A percentile compares a stretch with the other conserved stretches of the same genome.
phyloP scores from a whole-genome alignment of 495 filamentous ascomycete genomes.

The Acidomyces sp. region DNA sequence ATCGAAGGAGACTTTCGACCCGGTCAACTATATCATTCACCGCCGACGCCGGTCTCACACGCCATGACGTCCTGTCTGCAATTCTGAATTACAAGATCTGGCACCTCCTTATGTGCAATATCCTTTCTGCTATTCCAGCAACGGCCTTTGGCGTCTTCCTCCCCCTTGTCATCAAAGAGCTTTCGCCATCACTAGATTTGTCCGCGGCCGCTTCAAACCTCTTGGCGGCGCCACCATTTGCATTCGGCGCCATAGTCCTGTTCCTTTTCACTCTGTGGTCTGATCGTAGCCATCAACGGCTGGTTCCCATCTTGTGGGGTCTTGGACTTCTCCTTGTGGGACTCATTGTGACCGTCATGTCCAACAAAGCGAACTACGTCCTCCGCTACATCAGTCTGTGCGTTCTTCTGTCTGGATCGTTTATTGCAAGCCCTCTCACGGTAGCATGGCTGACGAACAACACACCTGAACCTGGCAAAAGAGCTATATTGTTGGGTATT shows the following conservation, averaged over 20 bases:
- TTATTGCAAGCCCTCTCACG: conserved; percentile 40
- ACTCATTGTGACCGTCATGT: conserved; percentile 33
- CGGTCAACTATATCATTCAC: conserved; percentile 13
- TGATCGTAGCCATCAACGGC: conserved; percentile 34
- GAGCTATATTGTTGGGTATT: conserved; percentile 41
- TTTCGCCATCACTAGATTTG: conserved; percentile 17
- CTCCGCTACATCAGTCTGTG: conserved; percentile 40
- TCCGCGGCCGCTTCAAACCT: conserved; percentile 38
- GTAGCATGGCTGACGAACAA: conserved; percentile 47
- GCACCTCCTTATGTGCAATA: conserved; percentile 39
- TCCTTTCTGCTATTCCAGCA: conserved; percentile 39
- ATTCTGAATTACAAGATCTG: conserved; percentile 40
- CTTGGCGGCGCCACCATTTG: conserved; percentile 43
- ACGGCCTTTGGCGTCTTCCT: conserved; percentile 45
- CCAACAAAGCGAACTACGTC: conserved; percentile 21
- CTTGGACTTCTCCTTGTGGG: conserved; percentile 36
- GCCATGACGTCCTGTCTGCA: conserved; percentile 37
- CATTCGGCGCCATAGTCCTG: conserved; percentile 37
- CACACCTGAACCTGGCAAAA: conserved; percentile 40
- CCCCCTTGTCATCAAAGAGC: conserved; percentile 35
- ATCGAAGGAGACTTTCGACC: conserved; percentile 3
- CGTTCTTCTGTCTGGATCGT: conserved; percentile 41
- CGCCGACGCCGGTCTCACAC: conserved; percentile 31
- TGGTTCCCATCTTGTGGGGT: conserved; percentile 38
- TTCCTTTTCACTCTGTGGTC: conserved; percentile 36